phyloP scores from a whole-genome alignment of 805 yeast genomes.

The Phaffomyces opuntiae region DNA sequence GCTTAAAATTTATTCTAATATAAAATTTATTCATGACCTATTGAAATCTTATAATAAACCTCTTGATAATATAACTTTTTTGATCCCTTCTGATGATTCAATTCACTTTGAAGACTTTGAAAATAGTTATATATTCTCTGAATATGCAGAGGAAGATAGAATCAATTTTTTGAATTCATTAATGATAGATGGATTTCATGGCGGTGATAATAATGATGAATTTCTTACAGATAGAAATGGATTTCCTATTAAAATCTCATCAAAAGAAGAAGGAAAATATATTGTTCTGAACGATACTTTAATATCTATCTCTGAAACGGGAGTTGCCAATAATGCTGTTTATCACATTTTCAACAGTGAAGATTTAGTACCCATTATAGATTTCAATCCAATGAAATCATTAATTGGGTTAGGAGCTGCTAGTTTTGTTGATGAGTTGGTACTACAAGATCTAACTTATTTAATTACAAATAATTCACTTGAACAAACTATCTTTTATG shows the following conservation, averaged over 20 bases:
- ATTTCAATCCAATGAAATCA: slow-evolving; percentile 49
- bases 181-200: slow-evolving; percentile 35
- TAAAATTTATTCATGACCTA: neutral
- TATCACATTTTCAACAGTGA: slow-evolving; percentile 39
- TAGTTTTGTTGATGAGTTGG: slow-evolving; percentile 61
- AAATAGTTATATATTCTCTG: slow-evolving; percentile 33
- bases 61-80: slow-evolving; percentile 32
- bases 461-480: slow-evolving; percentile 47
- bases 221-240: slow-evolving; percentile 22
- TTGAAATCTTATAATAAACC: neutral
- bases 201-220: slow-evolving; percentile 30
- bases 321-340: slow-evolving; percentile 40
- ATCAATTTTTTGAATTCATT: slow-evolving; percentile 24
- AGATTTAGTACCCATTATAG: slow-evolving; percentile 21
- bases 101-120: slow-evolving; percentile 36
- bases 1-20: slow-evolving; percentile 13
- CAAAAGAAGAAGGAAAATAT: slow-evolving; percentile 26
- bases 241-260: slow-evolving; percentile 15
- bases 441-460: slow-evolving; percentile 47
- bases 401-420: slow-evolving; percentile 53
- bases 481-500: slow-evolving; percentile 59
- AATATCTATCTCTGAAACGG: slow-evolving; percentile 28
- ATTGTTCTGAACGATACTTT: slow-evolving; percentile 29
- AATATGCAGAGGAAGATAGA: slow-evolving; percentile 26
- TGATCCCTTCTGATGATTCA: slow-evolving; percentile 39